Evolutionary conservation across 768 basidiomycete species (phyloP).

Genomic region (Lepiota venenata): DNA sequence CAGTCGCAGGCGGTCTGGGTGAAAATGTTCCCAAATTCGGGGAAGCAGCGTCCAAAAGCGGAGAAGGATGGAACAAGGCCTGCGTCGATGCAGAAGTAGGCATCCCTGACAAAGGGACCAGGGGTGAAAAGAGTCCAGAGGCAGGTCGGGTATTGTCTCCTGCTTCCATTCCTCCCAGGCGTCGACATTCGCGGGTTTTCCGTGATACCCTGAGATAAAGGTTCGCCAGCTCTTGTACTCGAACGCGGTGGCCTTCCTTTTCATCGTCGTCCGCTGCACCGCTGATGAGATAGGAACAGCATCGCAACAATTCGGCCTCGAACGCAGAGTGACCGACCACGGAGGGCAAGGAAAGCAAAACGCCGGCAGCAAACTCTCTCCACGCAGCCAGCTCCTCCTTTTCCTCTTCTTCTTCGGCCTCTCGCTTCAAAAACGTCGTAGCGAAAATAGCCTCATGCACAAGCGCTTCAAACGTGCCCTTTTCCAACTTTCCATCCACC

Average conservation of each 20-base stretch:
- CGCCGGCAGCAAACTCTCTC: constrained; percentile 60
- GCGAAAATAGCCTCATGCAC: constrained; percentile 80
- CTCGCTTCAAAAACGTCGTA: constrained; percentile 51
- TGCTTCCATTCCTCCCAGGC: constrained; percentile 59
- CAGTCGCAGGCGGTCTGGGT: constrained; percentile 42
- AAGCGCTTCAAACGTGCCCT: constrained; percentile 75
- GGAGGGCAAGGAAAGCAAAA: constrained; percentile 59
- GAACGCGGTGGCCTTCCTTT: constrained; percentile 30
- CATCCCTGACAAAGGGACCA: constrained; percentile 25
- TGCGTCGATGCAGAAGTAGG: constrained; percentile 47
- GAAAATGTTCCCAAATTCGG: constrained; percentile 51
- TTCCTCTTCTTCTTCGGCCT: constrained; percentile 11
- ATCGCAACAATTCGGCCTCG: constrained; percentile 67
- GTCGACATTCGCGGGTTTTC: constrained; percentile 42
- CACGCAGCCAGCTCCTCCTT: constrained; percentile 33
- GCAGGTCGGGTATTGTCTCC: constrained; percentile 45
- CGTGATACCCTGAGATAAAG: constrained; percentile 64
- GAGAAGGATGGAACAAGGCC: constrained; percentile 50
- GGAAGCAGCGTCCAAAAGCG: constrained; percentile 26
- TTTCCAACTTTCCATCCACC: constrained; percentile 40
- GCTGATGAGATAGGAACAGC: constrained; percentile 60
- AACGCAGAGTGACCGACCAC: constrained; percentile 53
- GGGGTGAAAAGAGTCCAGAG: constrained; percentile 22
- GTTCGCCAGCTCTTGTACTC: constrained; percentile 62
- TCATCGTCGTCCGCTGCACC: constrained; percentile 46